Base-by-base conservation (phyloP, 140 eudicot species). In the Flaveria floridana region DNA sequence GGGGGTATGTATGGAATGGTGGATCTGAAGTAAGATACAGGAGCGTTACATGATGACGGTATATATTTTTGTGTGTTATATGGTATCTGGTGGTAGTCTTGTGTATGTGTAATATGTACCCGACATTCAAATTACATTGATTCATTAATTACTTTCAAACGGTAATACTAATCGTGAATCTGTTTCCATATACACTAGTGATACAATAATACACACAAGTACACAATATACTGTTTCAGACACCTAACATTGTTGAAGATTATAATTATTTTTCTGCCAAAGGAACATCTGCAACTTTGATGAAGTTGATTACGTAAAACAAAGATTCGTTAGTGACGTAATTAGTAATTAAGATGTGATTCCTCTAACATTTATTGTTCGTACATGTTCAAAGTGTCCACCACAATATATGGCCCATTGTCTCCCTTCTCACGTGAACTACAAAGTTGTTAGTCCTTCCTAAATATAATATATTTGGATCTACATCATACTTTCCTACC, bases 281-380 rank as follows among this genome's bases (percentile, higher is more conserved):
- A 30, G 37, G 64, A 57, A 61, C 41, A 62, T 28, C 20, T 4
- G 21, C 20, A 26, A 63, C 14, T 7, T 30, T n/a, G 50, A 65
- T 7, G 16, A 18, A 39, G 34, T 34, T 55, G n/a, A 34, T 55
- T 61, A 73, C 77, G 69, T 73, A 58, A 57, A 68, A 20, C 44
- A 73, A 73, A 73, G 77, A 58, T 57, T 57, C 44, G 50, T 58
- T 39, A 14, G 77, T 73, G 69, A 73, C 68, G 77, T 41, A 73
- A 23, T 65, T 37, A 65, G 50, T 41, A 41, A 57, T 58, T 21
- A 37, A 13, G 42, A 13, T 41, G 47, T 23, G 14, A 2, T 46
- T 20, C 47, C 47, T 68, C 19, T 12, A 44, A 12, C 73, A 69
- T 69, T 69, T 68, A 68, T 68, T 3, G 73, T 37, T 42, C 30